Evolutionary conservation across 1,139 yeast genomes (phyloP).

Genomic region (Eremothecium gossypii): DNA sequence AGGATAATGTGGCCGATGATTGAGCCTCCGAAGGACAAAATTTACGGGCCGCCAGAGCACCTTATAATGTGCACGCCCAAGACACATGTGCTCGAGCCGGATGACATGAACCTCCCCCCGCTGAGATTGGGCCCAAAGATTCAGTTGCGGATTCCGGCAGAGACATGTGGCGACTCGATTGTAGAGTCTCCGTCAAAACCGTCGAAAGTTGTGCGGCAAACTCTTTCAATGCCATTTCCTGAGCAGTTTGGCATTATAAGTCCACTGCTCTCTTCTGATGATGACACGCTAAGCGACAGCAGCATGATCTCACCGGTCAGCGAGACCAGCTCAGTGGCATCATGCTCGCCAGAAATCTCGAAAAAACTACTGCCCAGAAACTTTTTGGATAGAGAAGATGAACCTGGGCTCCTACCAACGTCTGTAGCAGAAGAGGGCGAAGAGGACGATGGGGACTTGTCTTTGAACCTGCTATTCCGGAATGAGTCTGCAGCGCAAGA

Average conservation of each 20-base stretch:
- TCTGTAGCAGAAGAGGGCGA: background rate
- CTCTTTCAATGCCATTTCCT: background rate
- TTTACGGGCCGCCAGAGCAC: background rate
- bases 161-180: background rate
- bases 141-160: slow-evolving; percentile 2
- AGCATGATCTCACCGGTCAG: slow-evolving; percentile 3
- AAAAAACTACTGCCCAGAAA: background rate
- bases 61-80: slow-evolving; percentile 2
- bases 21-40: background rate
- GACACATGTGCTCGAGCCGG: slow-evolving; percentile 1
- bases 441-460: background rate
- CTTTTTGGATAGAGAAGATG: background rate
- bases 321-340: background rate
- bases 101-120: slow-evolving; percentile 5
- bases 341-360: background rate
- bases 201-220: slow-evolving; percentile 1
- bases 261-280: slow-evolving; percentile 4
- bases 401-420: too few relatives aligned
- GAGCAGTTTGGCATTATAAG: background rate
- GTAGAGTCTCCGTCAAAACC: slow-evolving; percentile 9
- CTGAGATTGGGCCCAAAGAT: slow-evolving; percentile 3
- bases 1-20: background rate
- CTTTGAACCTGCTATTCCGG: background rate
- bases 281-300: slow-evolving; percentile 7
- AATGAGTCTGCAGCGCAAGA: too few relatives aligned